A percentile compares a stretch with the other conserved stretches of the same genome.
Evolutionary conservation across 768 basidiomycete genomes (phyloP).

Genomic region (Mycena vitilis): DNA sequence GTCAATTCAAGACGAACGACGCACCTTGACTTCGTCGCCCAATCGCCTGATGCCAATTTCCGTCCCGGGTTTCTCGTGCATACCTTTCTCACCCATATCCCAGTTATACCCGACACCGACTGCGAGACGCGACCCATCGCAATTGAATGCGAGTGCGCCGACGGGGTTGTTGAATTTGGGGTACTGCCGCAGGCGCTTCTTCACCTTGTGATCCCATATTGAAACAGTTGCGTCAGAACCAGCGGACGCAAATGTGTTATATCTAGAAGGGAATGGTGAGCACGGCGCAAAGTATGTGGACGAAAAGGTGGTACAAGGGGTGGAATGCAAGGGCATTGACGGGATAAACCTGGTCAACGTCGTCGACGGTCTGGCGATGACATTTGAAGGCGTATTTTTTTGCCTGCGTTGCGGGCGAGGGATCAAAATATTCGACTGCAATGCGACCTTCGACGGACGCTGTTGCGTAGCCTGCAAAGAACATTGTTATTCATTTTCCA

Average conservation of each 20-base stretch:
- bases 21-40: slow-evolving; percentile 84
- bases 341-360: slow-evolving; percentile 96
- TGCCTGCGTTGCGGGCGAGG: slow-evolving; percentile 78
- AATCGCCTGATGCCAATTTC: slow-evolving; percentile 70
- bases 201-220: slow-evolving; percentile 97
- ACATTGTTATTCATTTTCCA: background rate
- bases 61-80: slow-evolving; percentile 72
- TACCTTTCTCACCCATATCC: slow-evolving; percentile 86
- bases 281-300: background rate
- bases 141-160: slow-evolving; percentile 85
- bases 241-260: slow-evolving; percentile 95
- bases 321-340: slow-evolving; percentile 97
- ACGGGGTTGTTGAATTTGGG: slow-evolving; percentile 82
- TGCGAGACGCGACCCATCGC: slow-evolving; percentile 84
- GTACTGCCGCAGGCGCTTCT: slow-evolving; percentile 94
- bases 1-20: slow-evolving; percentile 30
- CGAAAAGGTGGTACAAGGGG: slow-evolving; percentile 66
- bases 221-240: slow-evolving; percentile 95
- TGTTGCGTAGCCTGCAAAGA: slow-evolving; percentile 82
- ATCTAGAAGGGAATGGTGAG: slow-evolving; percentile 53
- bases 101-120: slow-evolving; percentile 91
- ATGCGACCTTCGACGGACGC: slow-evolving; percentile 96
- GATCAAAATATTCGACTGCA: slow-evolving; percentile 96
- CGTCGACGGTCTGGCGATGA: slow-evolving; percentile 90
- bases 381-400: slow-evolving; percentile 97